These are phyloP conservation scores for Chenopodium berlandieri DNA, from an alignment of 148 eudicot species.

Conservation along the genomic window DNA sequence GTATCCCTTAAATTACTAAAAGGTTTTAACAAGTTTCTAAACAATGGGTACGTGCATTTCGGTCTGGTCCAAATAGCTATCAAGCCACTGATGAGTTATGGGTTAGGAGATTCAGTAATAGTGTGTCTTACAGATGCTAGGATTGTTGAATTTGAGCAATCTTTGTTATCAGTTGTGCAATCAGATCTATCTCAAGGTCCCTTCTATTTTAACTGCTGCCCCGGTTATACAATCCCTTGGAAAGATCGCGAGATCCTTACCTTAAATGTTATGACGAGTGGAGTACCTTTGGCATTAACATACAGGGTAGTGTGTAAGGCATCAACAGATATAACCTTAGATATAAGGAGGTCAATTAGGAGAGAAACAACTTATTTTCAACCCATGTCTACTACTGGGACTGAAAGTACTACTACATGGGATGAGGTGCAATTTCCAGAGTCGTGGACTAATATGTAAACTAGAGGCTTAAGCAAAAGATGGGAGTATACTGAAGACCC, in stretches of 20 bases:
- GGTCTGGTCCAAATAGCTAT: constrained; percentile 10
- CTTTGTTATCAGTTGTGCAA: background rate
- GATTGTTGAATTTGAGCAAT: background rate
- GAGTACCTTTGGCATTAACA: background rate
- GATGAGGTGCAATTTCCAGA: constrained; percentile 13
- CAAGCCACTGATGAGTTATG: background rate
- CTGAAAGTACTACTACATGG: constrained; percentile 11
- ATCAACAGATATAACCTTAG: background rate
- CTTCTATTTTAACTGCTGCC: background rate
- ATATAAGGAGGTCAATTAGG: background rate
- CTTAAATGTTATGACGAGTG: background rate
- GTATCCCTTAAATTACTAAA: background rate
- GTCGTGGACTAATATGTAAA: background rate
- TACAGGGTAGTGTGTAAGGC: constrained; percentile 8
- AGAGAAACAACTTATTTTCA: constrained; percentile 10
- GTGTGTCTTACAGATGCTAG: constrained; percentile 4
- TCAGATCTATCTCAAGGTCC: constrained; percentile 3
- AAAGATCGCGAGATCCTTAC: background rate
- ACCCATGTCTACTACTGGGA: background rate
- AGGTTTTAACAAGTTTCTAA: background rate
- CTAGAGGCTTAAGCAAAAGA: background rate
- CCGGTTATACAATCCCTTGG: background rate
- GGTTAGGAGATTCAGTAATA: constrained; percentile 1
- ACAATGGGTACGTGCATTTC: background rate
- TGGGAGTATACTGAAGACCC: background rate